phyloP scores from a whole-genome alignment of 805 yeast species.

The Pichia manshurica region DNA sequence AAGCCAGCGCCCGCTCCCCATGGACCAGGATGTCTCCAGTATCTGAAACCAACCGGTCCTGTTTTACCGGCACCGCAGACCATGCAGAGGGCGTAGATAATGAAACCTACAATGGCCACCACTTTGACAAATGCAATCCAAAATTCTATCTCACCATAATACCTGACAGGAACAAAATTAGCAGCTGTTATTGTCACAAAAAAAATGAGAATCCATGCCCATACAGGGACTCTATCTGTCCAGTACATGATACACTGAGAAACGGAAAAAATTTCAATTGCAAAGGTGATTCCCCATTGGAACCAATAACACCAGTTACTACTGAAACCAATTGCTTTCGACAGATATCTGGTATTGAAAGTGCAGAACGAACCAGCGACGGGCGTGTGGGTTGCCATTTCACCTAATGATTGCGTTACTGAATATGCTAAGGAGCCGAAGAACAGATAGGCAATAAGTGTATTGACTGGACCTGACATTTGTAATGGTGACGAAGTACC shows the following conservation, averaged over 20 bases:
- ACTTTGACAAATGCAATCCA: conserved; percentile 68
- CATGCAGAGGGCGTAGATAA: conserved; percentile 61
- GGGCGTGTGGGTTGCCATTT: conserved; percentile 76
- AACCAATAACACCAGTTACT: conserved; percentile 73
- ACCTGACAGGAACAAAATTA: conserved; percentile 63
- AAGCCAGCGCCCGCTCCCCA: conserved; percentile 55
- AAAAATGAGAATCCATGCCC: conserved; percentile 68
- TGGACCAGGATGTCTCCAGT: conserved; percentile 76
- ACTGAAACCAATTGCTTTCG: conserved; percentile 69
- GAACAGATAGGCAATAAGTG: conserved; percentile 58
- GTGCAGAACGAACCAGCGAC: conserved; percentile 64
- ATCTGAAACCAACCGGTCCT: conserved; percentile 73
- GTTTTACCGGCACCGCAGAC: conserved; percentile 67
- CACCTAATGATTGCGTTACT: conserved; percentile 70
- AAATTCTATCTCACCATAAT: conserved; percentile 70
- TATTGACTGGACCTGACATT: conserved; percentile 63
- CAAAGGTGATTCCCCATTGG: conserved; percentile 72
- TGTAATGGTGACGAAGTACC: conserved; percentile 52
- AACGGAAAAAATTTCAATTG: conserved; percentile 65
- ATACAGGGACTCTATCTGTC: conserved; percentile 64
- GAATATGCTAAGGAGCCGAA: conserved; percentile 61
- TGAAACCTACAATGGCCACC: conserved; percentile 62
- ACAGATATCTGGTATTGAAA: conserved; percentile 58
- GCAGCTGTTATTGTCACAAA: conserved; percentile 47
- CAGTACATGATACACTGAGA: conserved; percentile 62